Evolutionary conservation across 495 filamentous ascomycete species (phyloP).

Genomic region (Trichocladium uniseriatum): DNA sequence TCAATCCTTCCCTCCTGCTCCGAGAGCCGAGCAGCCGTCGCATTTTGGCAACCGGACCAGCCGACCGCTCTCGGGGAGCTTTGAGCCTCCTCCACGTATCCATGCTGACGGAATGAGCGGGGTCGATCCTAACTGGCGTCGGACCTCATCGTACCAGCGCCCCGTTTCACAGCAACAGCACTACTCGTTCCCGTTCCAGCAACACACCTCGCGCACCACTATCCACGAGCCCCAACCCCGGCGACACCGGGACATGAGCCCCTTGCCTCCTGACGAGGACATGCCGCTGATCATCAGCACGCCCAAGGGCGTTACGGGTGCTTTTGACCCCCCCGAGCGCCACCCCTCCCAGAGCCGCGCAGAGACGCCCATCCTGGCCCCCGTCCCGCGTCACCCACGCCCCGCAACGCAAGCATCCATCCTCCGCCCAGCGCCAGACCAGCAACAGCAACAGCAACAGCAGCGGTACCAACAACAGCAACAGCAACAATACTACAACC

Average conservation of each 20-base stretch:
- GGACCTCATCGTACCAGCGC: constrained; percentile 16
- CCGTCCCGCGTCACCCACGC: constrained; percentile 35
- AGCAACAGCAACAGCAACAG: constrained; percentile 56
- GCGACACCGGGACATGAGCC: constrained; percentile 15
- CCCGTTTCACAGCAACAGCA: constrained; percentile 22
- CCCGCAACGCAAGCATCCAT: constrained; percentile 27
- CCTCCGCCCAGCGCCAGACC: constrained; percentile 36
- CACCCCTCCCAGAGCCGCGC: constrained; percentile 16
- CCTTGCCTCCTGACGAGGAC: constrained; percentile 19
- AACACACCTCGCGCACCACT: constrained; percentile 4
- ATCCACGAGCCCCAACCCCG: constrained; percentile 20
- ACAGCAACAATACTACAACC: too few relatives aligned
- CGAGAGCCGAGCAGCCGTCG: constrained; percentile 24
- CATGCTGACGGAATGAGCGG: constrained; percentile 15
- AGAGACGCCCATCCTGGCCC: constrained; percentile 34
- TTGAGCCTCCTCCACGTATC: constrained; percentile 26
- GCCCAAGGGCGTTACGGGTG: constrained; percentile 36
- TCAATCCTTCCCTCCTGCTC: constrained; percentile 24
- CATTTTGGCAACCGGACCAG: constrained; percentile 15
- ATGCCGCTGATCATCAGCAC: constrained; percentile 43
- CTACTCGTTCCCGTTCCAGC: constrained; percentile 12
- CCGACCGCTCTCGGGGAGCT: constrained; percentile 25
- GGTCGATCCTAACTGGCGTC: constrained; percentile 5
- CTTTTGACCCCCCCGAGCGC: constrained; percentile 32
- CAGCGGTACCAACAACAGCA: not conserved